Evolutionary conservation across 2,329 filamentous ascomycete genomes (phyloP).

Genomic region (Furcasterigmium furcatum): DNA sequence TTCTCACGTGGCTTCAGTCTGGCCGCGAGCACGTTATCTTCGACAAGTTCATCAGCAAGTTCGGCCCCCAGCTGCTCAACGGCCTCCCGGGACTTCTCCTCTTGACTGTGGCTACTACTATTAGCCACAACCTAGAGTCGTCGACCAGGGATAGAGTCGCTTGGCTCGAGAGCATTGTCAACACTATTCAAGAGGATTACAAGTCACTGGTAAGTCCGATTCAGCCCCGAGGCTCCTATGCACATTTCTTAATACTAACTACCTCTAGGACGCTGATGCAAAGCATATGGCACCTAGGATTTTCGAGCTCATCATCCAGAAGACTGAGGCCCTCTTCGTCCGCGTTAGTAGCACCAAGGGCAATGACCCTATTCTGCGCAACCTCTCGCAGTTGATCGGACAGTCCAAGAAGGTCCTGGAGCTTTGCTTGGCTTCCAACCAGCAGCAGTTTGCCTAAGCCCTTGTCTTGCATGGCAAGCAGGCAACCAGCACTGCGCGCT

Average conservation of each 20-base stretch:
- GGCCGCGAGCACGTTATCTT: conserved; percentile 62
- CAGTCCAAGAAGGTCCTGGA: neutral
- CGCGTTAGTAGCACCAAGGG: conserved; percentile 45
- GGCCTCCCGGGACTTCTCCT: conserved; percentile 59
- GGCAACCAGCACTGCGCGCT: neutral
- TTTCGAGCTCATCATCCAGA: conserved; percentile 49
- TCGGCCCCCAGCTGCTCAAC: conserved; percentile 49
- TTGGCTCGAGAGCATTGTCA: conserved; percentile 60
- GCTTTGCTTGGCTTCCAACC: neutral
- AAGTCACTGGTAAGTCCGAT: conserved; percentile 49
- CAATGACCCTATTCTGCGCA: conserved; percentile 44
- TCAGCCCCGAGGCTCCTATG: neutral
- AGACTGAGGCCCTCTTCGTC: conserved; percentile 50
- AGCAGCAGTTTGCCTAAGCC: too few relatives aligned
- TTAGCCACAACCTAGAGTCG: conserved; percentile 54
- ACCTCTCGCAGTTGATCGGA: conserved; percentile 39
- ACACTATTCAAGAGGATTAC: conserved; percentile 46
- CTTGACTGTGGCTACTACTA: conserved; percentile 61
- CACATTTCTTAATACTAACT: conserved; percentile 18
- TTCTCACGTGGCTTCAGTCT: conserved; percentile 66
- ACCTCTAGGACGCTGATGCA: conserved; percentile 47
- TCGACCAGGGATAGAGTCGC: conserved; percentile 54
- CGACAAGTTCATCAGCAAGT: conserved; percentile 48
- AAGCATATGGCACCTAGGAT: conserved; percentile 55
- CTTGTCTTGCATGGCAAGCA: too few relatives aligned